Percentiles rank a stretch among this genome's conserved stretches.
These are phyloP conservation scores for Malus hybrid DNA, from an alignment of 331 rosid genomes.

Conservation along the genomic window DNA sequence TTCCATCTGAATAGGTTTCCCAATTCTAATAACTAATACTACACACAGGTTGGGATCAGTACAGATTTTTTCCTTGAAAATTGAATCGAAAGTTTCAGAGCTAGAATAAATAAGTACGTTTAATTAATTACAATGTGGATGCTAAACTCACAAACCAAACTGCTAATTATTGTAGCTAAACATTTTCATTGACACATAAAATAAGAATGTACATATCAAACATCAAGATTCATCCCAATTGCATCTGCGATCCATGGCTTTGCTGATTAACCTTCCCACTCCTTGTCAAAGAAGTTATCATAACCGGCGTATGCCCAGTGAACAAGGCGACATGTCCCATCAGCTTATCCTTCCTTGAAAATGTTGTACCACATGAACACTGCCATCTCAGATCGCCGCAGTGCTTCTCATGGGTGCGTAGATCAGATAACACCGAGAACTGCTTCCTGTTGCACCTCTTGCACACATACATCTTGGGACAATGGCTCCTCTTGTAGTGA, in stretches of 20 bases:
- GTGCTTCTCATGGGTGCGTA: slow-evolving; percentile 92
- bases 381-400: slow-evolving; percentile 87
- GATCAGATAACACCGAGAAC: slow-evolving; percentile 84
- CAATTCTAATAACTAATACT: too few species aligned
- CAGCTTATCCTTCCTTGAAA: slow-evolving; percentile 90
- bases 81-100: neutral
- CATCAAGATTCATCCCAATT: neutral
- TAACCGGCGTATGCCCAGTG: slow-evolving; percentile 52
- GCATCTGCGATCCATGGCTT: slow-evolving; percentile 3
- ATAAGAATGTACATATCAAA: neutral
- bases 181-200: neutral
- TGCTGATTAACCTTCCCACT: slow-evolving; percentile 11
- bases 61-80: neutral
- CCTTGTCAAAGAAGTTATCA: slow-evolving; percentile 9
- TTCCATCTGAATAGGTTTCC: too few species aligned
- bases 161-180: neutral
- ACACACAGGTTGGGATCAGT: neutral
- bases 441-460: slow-evolving; percentile 80
- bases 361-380: slow-evolving; percentile 91
- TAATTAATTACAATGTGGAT: neutral
- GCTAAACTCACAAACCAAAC: neutral
- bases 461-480: slow-evolving; percentile 94
- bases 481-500: slow-evolving; percentile 90
- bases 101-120: neutral
- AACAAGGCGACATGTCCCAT: slow-evolving; percentile 84